Evolutionary conservation across 2,329 filamentous ascomycete species (phyloP).

Genomic region (Cytospora piceicola): DNA sequence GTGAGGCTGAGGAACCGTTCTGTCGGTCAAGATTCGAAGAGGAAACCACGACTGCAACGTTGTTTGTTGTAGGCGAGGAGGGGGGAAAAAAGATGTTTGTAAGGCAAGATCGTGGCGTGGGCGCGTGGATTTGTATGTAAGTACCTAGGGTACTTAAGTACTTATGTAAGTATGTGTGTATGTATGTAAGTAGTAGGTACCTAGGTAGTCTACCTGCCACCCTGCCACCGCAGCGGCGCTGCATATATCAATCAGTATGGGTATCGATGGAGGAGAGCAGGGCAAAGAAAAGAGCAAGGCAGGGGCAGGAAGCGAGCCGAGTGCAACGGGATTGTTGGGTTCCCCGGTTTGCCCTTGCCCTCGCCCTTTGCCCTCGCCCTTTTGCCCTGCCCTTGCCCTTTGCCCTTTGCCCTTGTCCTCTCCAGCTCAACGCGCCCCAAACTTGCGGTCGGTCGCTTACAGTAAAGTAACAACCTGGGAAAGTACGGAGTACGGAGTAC

Average conservation of each 20-base stretch:
- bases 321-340: background rate
- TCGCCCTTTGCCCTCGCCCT: no score
- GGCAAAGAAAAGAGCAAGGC: background rate
- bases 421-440: slow-evolving; percentile 1
- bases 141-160: background rate
- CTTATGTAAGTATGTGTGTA: background rate
- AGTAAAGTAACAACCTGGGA: background rate
- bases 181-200: background rate
- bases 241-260: background rate
- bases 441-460: slow-evolving; percentile 1
- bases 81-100: background rate
- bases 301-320: background rate
- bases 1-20: slow-evolving; percentile 4
- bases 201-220: slow-evolving; percentile 2
- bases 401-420: background rate
- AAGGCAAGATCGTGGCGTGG: background rate
- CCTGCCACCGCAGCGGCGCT: slow-evolving; percentile 1
- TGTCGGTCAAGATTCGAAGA: background rate
- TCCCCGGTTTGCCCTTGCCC: no score
- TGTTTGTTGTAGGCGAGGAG: background rate
- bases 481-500: slow-evolving; percentile 1
- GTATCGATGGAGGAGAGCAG: background rate
- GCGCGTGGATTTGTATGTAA: background rate
- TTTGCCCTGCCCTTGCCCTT: background rate
- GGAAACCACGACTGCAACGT: background rate